Percentiles rank a stretch among this genome's conserved stretches.
Evolutionary conservation across 371 early-diverging fungal genomes (phyloP).

Genomic region (Funneliformis caledonium): DNA sequence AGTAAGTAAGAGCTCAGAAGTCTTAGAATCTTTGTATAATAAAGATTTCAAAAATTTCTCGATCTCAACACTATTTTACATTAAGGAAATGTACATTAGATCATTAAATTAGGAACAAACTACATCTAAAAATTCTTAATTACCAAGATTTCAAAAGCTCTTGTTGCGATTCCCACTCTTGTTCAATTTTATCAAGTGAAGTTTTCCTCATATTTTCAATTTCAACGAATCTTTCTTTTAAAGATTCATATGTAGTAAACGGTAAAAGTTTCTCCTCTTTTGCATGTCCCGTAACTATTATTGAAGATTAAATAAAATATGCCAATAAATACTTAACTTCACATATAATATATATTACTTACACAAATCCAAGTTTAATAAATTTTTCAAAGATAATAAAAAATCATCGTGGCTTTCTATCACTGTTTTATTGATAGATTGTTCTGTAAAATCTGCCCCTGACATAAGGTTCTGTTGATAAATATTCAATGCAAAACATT

Average conservation of each 20-base stretch:
- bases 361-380: constrained; percentile 9
- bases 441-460: background rate
- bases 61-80: background rate
- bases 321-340: background rate
- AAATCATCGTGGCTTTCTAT: constrained; percentile 25
- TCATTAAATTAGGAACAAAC: background rate
- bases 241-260: constrained; percentile 29
- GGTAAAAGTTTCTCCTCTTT: background rate
- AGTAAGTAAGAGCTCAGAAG: constrained; percentile 27
- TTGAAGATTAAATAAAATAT: background rate
- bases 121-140: background rate
- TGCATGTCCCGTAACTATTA: background rate
- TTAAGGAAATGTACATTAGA: background rate
- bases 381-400: constrained; percentile 32
- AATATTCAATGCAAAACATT: constrained; percentile 9
- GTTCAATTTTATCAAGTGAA: background rate
- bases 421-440: background rate
- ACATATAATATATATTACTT: background rate
- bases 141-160: constrained; percentile 28
- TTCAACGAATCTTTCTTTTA: constrained; percentile 22
- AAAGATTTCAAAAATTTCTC: background rate
- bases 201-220: background rate
- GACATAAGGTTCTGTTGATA: constrained; percentile 11
- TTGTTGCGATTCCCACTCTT: constrained; percentile 28
- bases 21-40: constrained; percentile 26